phyloP scores from a whole-genome alignment of 352 stramenopile genomes.

The Phytophthora ramorum region DNA sequence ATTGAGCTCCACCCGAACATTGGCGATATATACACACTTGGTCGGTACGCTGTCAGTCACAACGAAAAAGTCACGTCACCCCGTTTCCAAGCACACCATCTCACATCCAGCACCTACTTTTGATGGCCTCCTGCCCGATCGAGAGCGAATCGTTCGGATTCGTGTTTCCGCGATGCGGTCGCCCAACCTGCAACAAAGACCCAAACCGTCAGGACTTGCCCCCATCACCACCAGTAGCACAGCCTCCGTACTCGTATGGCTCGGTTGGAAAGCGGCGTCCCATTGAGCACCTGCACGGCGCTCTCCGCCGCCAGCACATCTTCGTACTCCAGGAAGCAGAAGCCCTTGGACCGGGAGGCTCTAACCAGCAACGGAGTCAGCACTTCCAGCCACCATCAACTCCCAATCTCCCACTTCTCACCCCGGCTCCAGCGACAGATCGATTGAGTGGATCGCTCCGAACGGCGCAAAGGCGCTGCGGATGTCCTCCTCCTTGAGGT shows the following conservation, averaged over 20 bases:
- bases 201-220: neutral
- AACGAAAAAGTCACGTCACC: slow-evolving; percentile 8
- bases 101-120: slow-evolving; percentile 49
- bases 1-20: slow-evolving; percentile 77
- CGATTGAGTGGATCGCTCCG: slow-evolving; percentile 73
- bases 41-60: slow-evolving; percentile 53
- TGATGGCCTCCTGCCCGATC: slow-evolving; percentile 82
- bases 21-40: slow-evolving; percentile 79
- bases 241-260: slow-evolving; percentile 55
- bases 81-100: neutral
- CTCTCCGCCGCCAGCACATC: slow-evolving; percentile 83
- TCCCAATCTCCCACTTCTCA: slow-evolving; percentile 26
- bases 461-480: slow-evolving; percentile 72
- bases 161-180: slow-evolving; percentile 72
- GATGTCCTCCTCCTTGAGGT: slow-evolving; percentile 83
- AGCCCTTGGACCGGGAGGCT: slow-evolving; percentile 73
- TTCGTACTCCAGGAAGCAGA: slow-evolving; percentile 86
- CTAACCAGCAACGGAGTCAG: slow-evolving; percentile 27
- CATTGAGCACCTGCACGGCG: slow-evolving; percentile 82
- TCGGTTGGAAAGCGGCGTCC: slow-evolving; percentile 63
- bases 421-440: slow-evolving; percentile 81
- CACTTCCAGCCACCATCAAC: slow-evolving; percentile 1
- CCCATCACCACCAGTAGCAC: neutral
- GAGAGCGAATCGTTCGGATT: slow-evolving; percentile 66
- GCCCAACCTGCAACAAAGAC: slow-evolving; percentile 56